Evolutionary conservation across 108 stramenopile species (phyloP).

Genomic region (Cyclostephanos invisitatus): DNA sequence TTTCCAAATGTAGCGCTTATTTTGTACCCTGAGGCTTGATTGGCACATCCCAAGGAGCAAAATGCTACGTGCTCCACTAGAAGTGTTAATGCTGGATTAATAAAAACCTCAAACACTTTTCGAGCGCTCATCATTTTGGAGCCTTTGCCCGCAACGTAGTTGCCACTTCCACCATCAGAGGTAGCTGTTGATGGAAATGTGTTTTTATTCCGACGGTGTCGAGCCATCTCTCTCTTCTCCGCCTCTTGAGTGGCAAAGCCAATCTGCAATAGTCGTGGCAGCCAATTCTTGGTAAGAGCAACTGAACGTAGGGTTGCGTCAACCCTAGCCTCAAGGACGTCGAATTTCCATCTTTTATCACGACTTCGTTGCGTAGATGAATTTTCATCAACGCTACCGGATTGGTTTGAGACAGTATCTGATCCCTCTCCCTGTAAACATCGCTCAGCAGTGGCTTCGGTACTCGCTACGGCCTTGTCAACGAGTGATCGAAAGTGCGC

Average conservation of each 20-base stretch:
- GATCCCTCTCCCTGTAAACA: constrained; percentile 69
- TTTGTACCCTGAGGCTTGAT: constrained; percentile 66
- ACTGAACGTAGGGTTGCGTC: constrained; percentile 74
- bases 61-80: constrained; percentile 82
- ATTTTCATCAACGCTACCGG: constrained; percentile 14
- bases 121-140: constrained; percentile 52
- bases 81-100: constrained; percentile 64
- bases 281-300: constrained; percentile 67
- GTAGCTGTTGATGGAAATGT: constrained; percentile 1
- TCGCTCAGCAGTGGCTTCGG: constrained; percentile 57
- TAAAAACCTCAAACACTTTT: constrained; percentile 67
- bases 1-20: constrained; percentile 74
- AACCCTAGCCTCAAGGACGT: constrained; percentile 79
- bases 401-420: constrained; percentile 25
- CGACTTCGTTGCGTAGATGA: constrained; percentile 45
- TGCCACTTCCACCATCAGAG: constrained; percentile 6
- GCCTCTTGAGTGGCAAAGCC: constrained; percentile 80
- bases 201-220: constrained; percentile 29
- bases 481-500: constrained; percentile 79
- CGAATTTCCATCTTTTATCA: constrained; percentile 87
- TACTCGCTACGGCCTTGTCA: constrained; percentile 54
- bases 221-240: constrained; percentile 78
- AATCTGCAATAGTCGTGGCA: constrained; percentile 76
- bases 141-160: constrained; percentile 14
- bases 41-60: constrained; percentile 77